Evolutionary conservation across 1,284 basidiomycete species (phyloP), one percentile per base, ranked within the genome.

Genomic region (Malassezia pachydermatis): DNA sequence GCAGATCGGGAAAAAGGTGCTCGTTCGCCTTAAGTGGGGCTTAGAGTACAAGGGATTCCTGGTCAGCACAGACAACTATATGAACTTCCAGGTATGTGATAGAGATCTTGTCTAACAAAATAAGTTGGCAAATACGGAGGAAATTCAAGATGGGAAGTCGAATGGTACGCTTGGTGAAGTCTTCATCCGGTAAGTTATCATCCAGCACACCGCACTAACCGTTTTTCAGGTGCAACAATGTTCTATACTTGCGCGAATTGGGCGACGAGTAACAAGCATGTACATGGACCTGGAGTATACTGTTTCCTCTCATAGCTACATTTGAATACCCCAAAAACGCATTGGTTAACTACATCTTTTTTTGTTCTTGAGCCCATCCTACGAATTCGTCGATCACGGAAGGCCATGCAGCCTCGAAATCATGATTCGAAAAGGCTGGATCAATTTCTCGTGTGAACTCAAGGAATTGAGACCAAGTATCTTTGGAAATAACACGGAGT

Each of bases 11-110:
- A 96, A 98, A 78, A 84, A 85, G 37, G 88, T 96, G 41, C 84
- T 83, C 66, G 90, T 98, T 51, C 81, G 83, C 55, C 80, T 99
- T 71, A 99, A 99, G 77, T 99, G 94, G 94, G 94, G 94, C 56
- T 79, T 96, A 57, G 90, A 96, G 74, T 98, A 98, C 79, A 95
- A 90, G 77, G 92, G 94, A 40, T 98, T 92, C 76, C 79, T 99
- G 55, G 92, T 98, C 60, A 92, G 87, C 72, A 95, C 92, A 5
- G 94, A 99, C 75, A 87, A 87, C 24, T 99, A 95, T 76, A 96
- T 98, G 90, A 99, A 99, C 75, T 79, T 99, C 45, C 94, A 98
- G 78, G 90, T 88, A 63, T 57, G 79, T 45, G 5, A 9, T 13
- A n/a, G n/a, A n/a, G 27, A 14, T 17, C 22, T 43, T 5, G n/a